Evolutionary conservation across 129 eudicot species (phyloP).

Genomic region (Scalesia atractyloides): DNA sequence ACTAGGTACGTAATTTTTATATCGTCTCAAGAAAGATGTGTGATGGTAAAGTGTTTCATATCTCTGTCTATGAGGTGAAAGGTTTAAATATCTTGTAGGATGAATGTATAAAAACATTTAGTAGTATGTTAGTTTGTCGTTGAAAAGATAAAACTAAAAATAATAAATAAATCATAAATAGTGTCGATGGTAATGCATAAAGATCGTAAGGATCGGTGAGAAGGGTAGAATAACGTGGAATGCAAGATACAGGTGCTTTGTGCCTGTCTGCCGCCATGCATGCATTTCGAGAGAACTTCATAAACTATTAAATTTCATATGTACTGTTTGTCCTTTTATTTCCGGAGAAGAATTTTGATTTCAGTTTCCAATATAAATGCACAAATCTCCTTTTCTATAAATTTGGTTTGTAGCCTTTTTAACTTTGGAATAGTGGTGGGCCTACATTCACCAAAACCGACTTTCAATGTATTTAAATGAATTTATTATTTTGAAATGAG

Average conservation of each 20-base stretch:
- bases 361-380: slow-evolving; percentile 20
- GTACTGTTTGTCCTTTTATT: slow-evolving; percentile 19
- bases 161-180: too few relatives aligned
- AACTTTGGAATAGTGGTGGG: slow-evolving; percentile 24
- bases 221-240: slow-evolving; percentile 43
- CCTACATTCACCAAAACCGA: slow-evolving; percentile 6
- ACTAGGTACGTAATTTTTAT: too few relatives aligned
- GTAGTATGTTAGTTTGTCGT: too few relatives aligned
- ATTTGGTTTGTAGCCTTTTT: slow-evolving; percentile 20
- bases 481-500: too few relatives aligned
- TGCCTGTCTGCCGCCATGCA: slow-evolving; percentile 87
- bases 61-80: too few relatives aligned
- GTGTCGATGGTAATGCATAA: neutral
- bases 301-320: slow-evolving; percentile 4
- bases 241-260: slow-evolving; percentile 56
- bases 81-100: too few relatives aligned
- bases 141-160: too few relatives aligned
- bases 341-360: slow-evolving; percentile 13
- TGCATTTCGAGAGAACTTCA: slow-evolving; percentile 27
- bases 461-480: too few relatives aligned
- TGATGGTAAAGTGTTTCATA: too few relatives aligned
- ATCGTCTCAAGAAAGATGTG: too few relatives aligned
- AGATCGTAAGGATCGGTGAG: slow-evolving; percentile 36
- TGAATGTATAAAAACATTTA: too few relatives aligned
- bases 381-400: neutral